Evolutionary conservation across 177 flowering plant species (phyloP), one percentile per base, ranked within the genome.

Genomic region (Telopea speciosissima): DNA sequence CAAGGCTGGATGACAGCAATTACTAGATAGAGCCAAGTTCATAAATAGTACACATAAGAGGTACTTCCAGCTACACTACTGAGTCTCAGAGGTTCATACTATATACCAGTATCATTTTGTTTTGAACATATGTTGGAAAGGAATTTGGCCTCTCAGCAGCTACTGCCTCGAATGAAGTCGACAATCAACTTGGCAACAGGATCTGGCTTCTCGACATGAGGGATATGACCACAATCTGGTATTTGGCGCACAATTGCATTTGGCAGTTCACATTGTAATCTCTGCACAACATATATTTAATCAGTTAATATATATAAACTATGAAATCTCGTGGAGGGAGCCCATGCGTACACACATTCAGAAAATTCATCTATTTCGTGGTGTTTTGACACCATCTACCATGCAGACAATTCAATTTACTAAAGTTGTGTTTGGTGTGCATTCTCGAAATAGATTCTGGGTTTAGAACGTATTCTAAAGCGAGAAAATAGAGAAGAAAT

Each of bases 211-310:
- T 94, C 97, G 63, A 92, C 92, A 75, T 94, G 99, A 72, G 99
- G 99, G 62, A 94, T 73, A 76, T 94, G 99, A 13, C 97, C 99
- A 61, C 96, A 91, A 44, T 90, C 82, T 22, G 96, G 86, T 63
- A 95, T 80, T 76, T 79, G 92, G 58, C 80, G 84, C 25, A 92
- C 12, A 59, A 78, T 72, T 56, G 99, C 86, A 73, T 87, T 84
- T 49, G 84, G 90, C 66, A 92, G 73, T 74, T 92, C 96, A 74
- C 83, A 44, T 26, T 83, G 91, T 75, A 92, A 71, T 76, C 82
- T 88, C 98, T 94, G 91, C 81, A 81, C 16, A 45, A 45, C 19
- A 12, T 3, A 16, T 44, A 45, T 45, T 45, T 1, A 45, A 45
- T 45, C 54, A 45, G 19, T 45, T 45, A 12, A 3, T 17, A 3